Evolutionary conservation across 2,329 filamentous ascomycete species (phyloP), one percentile per base, ranked within the genome.

Genomic region (Beauveria pseudobassiana): DNA sequence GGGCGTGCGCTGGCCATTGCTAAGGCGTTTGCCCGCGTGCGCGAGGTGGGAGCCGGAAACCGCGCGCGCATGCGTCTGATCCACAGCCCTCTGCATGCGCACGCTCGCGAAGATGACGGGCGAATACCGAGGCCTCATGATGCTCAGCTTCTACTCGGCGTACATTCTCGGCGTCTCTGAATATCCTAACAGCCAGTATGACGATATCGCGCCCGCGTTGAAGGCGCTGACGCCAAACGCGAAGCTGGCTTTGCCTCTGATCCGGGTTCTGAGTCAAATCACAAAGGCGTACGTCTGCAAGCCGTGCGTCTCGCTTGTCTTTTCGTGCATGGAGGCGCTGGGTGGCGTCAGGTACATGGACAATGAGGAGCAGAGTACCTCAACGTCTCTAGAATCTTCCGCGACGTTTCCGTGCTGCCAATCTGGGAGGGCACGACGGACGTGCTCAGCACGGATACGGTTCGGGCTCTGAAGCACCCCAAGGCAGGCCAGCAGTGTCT

Each of bases 351-450:
- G 87, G 0, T 89, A 88, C 66, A 78, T 87, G 26, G 78, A 86
- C 67, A 88, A 88, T 66, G 77, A 81, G 43, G 81, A 84, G 63
- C 82, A 85, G 84, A 86, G 55, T 80, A 84, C 43, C 75, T 89
- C 62, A 91, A 91, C 67, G 74, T 91, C 3, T 81, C 87, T 0
- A 80, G 86, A 7, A 75, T 90, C 1, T 85, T 85, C 67, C 81
- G 89, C 8, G 88, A 91, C 66, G 83, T 80, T 1, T 77, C 74
- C 8, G 87, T 90, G 3, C 74, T 84, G 56, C 80, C 82, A 16
- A 90, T 91, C 54, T 89, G 87, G 86, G 87, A 89, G 71, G 87
- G 88, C 1, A 91, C 88, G 0, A 89, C 87, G 0, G 87, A 90
- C 67, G 86, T 91, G 6, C 77, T 91, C 61, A 83, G 84, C 5